Conservation (phyloP, 495 filamentous ascomycete species). For the Annulohypoxylon stygium region DNA sequence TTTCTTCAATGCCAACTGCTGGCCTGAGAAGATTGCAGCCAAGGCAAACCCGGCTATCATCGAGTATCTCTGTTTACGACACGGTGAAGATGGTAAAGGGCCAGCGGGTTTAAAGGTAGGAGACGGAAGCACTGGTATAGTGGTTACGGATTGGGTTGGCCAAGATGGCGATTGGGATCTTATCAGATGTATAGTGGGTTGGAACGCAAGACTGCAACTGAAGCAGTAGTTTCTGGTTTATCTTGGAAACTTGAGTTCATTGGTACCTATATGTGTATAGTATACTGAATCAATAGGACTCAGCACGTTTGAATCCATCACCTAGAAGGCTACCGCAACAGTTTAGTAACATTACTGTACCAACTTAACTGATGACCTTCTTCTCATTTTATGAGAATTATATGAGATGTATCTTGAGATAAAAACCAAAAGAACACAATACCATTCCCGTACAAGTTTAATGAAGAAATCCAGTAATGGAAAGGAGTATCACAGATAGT, state of each 20-base stretch:
- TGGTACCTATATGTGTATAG: not conserved
- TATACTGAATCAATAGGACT: constrained; percentile 8
- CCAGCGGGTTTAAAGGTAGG: constrained; percentile 62
- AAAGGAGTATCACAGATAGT: not conserved
- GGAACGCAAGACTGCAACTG: constrained; percentile 83
- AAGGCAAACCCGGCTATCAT: constrained; percentile 92
- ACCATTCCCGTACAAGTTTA: not conserved
- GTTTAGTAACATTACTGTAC: not conserved
- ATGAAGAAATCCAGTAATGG: not conserved
- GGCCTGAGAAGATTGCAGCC: constrained; percentile 93
- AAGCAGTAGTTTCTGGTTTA: constrained; percentile 37
- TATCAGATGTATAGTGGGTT: constrained; percentile 86
- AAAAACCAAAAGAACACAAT: not conserved
- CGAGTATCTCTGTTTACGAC: constrained; percentile 79
- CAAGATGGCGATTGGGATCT: constrained; percentile 93
- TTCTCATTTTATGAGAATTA: not conserved
- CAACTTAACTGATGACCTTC: too few relatives aligned
- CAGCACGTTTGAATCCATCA: not conserved
- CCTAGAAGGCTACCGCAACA: not conserved
- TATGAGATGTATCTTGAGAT: not conserved
- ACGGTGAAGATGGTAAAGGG: constrained; percentile 64
- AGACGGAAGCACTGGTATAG: constrained; percentile 88
- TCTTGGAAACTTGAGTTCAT: not conserved
- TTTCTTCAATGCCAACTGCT: constrained; percentile 91
- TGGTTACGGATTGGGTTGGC: constrained; percentile 95